Percentiles rank a stretch among this genome's conserved stretches.
These are phyloP conservation scores for Diphasiastrum complanatum DNA, from an alignment of 83 land plant species.

Conservation along the genomic window DNA sequence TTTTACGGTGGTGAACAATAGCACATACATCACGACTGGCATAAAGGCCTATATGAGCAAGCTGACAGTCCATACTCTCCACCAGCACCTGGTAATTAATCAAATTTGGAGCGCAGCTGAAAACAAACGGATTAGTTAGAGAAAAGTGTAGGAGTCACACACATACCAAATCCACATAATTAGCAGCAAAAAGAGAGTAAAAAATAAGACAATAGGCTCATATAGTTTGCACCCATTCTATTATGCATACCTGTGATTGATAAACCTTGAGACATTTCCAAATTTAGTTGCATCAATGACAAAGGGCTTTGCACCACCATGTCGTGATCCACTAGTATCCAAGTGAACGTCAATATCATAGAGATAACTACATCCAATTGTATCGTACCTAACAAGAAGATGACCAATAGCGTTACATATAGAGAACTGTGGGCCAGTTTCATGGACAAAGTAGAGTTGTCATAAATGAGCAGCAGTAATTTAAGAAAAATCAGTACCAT, in stretches of 20 bases:
- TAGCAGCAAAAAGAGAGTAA: no score
- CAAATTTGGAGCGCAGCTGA: slow-evolving; percentile 89
- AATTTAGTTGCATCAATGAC: slow-evolving; percentile 84
- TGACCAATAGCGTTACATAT: not conserved
- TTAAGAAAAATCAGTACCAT: no score
- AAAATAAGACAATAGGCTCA: not conserved
- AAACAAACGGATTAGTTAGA: not conserved
- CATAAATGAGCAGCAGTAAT: no score
- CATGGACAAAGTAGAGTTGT: no score
- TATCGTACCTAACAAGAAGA: slow-evolving; percentile 50
- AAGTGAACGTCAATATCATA: slow-evolving; percentile 74
- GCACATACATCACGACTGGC: slow-evolving; percentile 85
- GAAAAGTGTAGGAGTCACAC: no score
- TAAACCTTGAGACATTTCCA: slow-evolving; percentile 92
- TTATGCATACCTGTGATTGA: slow-evolving; percentile 80
- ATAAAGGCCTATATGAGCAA: slow-evolving; percentile 91
- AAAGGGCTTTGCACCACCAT: slow-evolving; percentile 51
- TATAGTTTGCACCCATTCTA: not conserved
- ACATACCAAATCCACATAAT: no score
- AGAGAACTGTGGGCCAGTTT: no score
- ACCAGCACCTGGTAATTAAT: slow-evolving; percentile 79
- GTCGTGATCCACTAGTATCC: slow-evolving; percentile 40
- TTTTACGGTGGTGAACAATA: slow-evolving; percentile 3
- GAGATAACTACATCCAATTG: slow-evolving; percentile 65
- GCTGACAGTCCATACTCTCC: slow-evolving; percentile 95